phyloP scores from a whole-genome alignment of 2,329 filamentous ascomycete genomes.

The Curvularia hawaiiensis region DNA sequence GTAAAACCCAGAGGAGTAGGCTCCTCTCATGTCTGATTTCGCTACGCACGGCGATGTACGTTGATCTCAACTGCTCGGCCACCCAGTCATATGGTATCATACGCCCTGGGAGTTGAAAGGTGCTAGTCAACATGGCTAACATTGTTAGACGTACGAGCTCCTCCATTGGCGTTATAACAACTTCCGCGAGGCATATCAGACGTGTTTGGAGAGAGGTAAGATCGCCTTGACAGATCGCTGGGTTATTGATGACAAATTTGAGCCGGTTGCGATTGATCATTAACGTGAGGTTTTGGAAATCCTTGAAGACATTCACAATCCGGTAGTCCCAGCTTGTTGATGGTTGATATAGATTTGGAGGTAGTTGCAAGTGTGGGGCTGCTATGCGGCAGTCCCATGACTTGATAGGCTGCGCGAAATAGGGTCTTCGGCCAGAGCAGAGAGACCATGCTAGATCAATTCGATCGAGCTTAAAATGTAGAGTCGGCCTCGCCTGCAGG shows the following conservation, averaged over 20 bases:
- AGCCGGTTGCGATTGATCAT: constrained; percentile 1
- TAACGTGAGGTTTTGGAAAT: neutral
- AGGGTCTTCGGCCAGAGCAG: neutral
- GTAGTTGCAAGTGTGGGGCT: neutral
- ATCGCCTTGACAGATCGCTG: neutral
- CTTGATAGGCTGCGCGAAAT: neutral
- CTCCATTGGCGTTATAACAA: neutral
- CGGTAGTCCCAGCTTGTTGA: neutral
- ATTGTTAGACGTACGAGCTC: neutral
- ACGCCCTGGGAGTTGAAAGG: neutral
- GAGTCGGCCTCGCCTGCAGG: neutral
- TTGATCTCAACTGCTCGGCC: neutral
- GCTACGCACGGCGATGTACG: neutral
- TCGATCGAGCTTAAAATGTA: neutral
- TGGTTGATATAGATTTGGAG: neutral
- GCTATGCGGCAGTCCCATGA: neutral
- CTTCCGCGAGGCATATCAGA: neutral
- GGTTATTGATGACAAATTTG: neutral
- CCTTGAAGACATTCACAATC: neutral
- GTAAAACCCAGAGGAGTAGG: neutral
- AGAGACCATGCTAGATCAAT: neutral
- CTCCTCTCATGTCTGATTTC: neutral
- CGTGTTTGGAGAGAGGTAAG: neutral
- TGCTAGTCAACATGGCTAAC: neutral
- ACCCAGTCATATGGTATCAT: neutral